Base-by-base conservation (phyloP, 306 rosid species). In the Prunus dulcis region DNA sequence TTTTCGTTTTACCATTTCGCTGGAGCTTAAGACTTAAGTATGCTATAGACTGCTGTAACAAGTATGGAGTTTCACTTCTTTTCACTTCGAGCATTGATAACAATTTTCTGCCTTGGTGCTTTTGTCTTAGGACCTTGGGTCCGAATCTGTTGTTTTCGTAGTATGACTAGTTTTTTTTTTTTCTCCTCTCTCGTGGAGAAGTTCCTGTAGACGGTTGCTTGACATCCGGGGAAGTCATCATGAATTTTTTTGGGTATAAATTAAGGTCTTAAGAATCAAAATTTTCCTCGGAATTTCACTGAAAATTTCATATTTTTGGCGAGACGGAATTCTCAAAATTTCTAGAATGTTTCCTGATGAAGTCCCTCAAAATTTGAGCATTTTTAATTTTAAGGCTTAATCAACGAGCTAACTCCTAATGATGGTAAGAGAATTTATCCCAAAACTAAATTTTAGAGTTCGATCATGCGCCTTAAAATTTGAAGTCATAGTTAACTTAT, bases 31-130 rank as follows among this genome's bases (percentile, higher is more conserved):
- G 34, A 32, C 34, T 32, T 32, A 32, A 32, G 34, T 32, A 92
- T 78, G 98, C 97, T 41, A 28, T 94, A 43, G 96, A 90, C 46
- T 94, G 97, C 76, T 94, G 98, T 70, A 88, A 90, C 69, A 92
- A 90, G 82, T 89, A 89, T 67, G 98, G 90, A 3, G 96, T 92
- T 72, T 86, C 96, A 8, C 96, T 94, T 27, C 63, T 94, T 86
- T 92, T 94, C 79, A 94, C 88, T 94, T 94, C n/a, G 86, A 91
- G 92, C 97, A 94, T 73, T 93, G 72, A 74, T 23, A 43, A 66
- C 28, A n/a, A 15, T 67, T 43, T 45, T 22, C 5, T 3, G 20
- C 18, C 12, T 46, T 55, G 28, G 3, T 13, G 32, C 32, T 71
- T 69, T 28, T 5, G 41, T 22, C 52, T 18, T 1, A 6, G 38